Evolutionary conservation across 768 basidiomycete genomes (phyloP).

Genomic region (Boletus sensibilis): DNA sequence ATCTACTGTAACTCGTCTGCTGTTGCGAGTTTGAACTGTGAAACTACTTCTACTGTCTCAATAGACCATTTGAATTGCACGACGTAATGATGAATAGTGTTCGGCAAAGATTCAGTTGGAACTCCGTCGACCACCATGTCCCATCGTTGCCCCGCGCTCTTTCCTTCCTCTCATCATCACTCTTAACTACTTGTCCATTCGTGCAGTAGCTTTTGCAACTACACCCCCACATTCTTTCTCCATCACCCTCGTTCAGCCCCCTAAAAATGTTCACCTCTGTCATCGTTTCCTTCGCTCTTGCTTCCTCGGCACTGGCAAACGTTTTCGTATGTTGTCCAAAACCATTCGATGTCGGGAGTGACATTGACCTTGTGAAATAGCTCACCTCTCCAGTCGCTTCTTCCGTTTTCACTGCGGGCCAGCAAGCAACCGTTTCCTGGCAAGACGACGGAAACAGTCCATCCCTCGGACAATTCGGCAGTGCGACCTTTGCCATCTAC

Average conservation of each 20-base stretch:
- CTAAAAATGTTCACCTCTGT: constrained; percentile 51
- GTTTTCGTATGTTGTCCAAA: constrained; percentile 49
- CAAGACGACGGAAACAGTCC: constrained; percentile 52
- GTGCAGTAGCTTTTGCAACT: constrained; percentile 6
- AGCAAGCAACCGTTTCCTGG: constrained; percentile 54
- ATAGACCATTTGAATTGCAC: constrained; percentile 2
- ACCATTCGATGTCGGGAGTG: neutral
- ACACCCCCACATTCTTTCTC: constrained; percentile 25
- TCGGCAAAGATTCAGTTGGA: constrained; percentile 25
- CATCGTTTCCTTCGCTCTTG: constrained; percentile 49
- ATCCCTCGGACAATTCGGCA: constrained; percentile 50
- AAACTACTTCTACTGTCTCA: neutral
- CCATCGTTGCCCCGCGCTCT: neutral
- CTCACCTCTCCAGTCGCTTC: constrained; percentile 53
- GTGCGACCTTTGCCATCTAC: constrained; percentile 55
- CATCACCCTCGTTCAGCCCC: constrained; percentile 11
- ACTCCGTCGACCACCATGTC: constrained; percentile 32
- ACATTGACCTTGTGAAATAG: constrained; percentile 35
- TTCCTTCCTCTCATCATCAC: neutral
- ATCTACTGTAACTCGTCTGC: neutral
- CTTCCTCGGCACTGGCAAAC: constrained; percentile 52
- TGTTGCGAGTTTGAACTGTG: neutral
- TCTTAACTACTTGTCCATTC: neutral
- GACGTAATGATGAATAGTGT: too few relatives aligned
- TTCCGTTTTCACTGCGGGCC: constrained; percentile 50